A percentile compares a stretch with the other conserved stretches of the same genome.
These are phyloP conservation scores for Leccinum longicurvipes DNA, from an alignment of 768 basidiomycete genomes.

Conservation along the genomic window DNA sequence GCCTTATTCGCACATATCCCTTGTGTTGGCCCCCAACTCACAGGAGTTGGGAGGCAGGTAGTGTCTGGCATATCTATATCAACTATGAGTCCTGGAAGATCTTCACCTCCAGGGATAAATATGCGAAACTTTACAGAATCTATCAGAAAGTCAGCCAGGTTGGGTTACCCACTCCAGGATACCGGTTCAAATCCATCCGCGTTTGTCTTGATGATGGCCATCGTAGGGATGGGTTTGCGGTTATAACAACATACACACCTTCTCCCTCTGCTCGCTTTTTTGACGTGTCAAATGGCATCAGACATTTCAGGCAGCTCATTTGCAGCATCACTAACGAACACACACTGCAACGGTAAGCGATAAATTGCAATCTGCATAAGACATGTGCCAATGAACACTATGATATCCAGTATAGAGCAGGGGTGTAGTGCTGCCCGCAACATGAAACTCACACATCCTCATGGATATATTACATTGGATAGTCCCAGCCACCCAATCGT, in stretches of 20 bases:
- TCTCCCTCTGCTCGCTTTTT: not conserved
- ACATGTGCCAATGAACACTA: not conserved
- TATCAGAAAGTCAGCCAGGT: not conserved
- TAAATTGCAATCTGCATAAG: not conserved
- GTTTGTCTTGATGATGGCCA: fast-evolving
- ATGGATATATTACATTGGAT: not conserved
- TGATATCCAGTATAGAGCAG: not conserved
- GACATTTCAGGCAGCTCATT: not conserved
- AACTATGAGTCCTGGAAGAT: not conserved
- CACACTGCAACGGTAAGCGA: not conserved
- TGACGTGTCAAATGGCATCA: not conserved
- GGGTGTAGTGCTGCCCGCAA: not conserved
- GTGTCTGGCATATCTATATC: not conserved
- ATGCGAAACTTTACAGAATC: not conserved
- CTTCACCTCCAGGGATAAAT: not conserved
- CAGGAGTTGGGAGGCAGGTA: not conserved
- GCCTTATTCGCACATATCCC: fast-evolving
- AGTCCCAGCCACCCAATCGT: not conserved
- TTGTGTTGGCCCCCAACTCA: not conserved
- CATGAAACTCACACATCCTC: not conserved
- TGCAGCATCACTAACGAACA: not conserved
- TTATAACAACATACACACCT: not conserved
- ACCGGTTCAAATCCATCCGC: not conserved
- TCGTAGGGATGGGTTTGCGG: not conserved
- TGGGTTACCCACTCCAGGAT: not conserved